These are phyloP conservation scores for Sarocladium kiliense DNA, from an alignment of 2,329 filamentous ascomycete species.

Conservation along the genomic window DNA sequence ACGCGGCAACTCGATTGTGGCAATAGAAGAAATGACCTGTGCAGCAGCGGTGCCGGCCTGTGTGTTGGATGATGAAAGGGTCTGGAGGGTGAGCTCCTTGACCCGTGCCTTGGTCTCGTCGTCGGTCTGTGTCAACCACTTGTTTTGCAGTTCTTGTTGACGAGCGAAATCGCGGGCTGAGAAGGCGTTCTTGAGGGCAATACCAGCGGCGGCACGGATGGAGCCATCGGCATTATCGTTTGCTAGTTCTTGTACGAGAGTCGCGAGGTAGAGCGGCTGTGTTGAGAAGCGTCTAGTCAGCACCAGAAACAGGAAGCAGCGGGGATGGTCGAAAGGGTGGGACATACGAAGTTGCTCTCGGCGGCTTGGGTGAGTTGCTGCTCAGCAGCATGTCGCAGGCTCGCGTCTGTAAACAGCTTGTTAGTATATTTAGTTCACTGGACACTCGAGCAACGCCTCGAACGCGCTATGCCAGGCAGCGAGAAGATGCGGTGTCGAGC, in stretches of 20 bases:
- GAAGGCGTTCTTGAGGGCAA: constrained; percentile 98
- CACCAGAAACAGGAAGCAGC: constrained; percentile 10
- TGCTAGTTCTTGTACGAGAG: constrained; percentile 88
- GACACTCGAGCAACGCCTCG: not conserved
- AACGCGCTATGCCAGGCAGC: not conserved
- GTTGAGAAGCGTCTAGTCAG: constrained; percentile 20
- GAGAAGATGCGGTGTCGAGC: constrained; percentile 11
- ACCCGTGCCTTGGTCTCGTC: constrained; percentile 78
- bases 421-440: not conserved
- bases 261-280: constrained; percentile 86
- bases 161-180: constrained; percentile 84
- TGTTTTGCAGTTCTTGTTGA: constrained; percentile 83
- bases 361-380: constrained; percentile 90
- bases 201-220: constrained; percentile 89
- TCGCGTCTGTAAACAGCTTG: constrained; percentile 61
- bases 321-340: constrained; percentile 15
- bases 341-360: constrained; percentile 85
- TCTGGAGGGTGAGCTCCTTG: constrained; percentile 86
- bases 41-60: constrained; percentile 86
- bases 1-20: constrained; percentile 87
- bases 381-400: constrained; percentile 85
- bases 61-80: constrained; percentile 70
- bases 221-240: constrained; percentile 79
- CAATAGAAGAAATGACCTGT: constrained; percentile 93
- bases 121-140: constrained; percentile 85